A percentile compares a stretch with the other conserved stretches of the same genome.
Conservation (phyloP, 495 filamentous ascomycete species). For the Glarea lozoyensis region DNA sequence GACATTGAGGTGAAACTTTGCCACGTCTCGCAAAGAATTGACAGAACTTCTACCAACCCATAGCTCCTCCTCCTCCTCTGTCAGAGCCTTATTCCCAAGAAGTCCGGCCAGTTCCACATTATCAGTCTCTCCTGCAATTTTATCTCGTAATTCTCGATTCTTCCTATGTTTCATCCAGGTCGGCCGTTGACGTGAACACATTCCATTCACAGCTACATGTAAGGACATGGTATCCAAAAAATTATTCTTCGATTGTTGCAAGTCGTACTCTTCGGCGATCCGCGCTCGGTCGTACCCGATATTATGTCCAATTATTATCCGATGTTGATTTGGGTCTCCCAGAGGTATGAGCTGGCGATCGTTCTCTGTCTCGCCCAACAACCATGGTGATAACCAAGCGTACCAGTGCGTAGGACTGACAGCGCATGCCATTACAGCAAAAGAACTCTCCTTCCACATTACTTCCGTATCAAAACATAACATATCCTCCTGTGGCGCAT, state of each 20-base stretch:
- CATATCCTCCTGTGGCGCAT: constrained; percentile 69
- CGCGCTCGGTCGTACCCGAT: constrained; percentile 92
- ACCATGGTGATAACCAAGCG: constrained; percentile 94
- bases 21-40: constrained; percentile 92
- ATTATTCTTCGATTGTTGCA: constrained; percentile 71
- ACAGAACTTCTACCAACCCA: constrained; percentile 93
- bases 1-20: constrained; percentile 88
- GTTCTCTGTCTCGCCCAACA: constrained; percentile 71
- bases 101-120: constrained; percentile 62
- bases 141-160: constrained; percentile 72
- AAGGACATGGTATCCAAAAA: constrained; percentile 98
- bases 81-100: constrained; percentile 54
- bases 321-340: constrained; percentile 57
- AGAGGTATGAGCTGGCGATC: constrained; percentile 78
- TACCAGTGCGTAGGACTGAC: constrained; percentile 86
- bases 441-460: constrained; percentile 85
- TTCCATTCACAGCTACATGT: constrained; percentile 95
- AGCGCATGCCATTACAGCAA: constrained; percentile 94
- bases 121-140: constrained; percentile 61
- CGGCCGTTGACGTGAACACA: constrained; percentile 94
- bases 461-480: constrained; percentile 95
- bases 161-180: constrained; percentile 97
- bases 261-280: constrained; percentile 79
- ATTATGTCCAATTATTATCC: constrained; percentile 89
- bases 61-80: constrained; percentile 83